Percentiles rank a stretch among this genome's conserved stretches.
These are phyloP conservation scores for Kazachstania psychrophila DNA, from an alignment of 805 yeast genomes.

Conservation along the genomic window DNA sequence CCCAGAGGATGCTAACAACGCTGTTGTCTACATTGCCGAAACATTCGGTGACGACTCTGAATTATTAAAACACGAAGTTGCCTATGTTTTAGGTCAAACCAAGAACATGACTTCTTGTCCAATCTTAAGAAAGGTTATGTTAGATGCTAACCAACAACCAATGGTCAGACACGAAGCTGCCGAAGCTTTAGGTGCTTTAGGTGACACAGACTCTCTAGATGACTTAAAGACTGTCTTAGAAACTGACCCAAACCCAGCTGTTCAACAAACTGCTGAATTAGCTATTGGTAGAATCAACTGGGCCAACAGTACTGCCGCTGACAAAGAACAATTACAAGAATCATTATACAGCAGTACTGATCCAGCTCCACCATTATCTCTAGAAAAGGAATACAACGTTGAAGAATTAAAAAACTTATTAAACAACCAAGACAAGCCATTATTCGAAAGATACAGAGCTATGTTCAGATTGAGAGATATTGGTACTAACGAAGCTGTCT, in stretches of 20 bases:
- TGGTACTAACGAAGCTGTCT: constrained; percentile 86
- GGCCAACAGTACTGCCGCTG: constrained; percentile 58
- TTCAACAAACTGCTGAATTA: constrained; percentile 94
- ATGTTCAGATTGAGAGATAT: constrained; percentile 96
- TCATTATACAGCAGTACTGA: constrained; percentile 83
- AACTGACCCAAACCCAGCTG: constrained; percentile 77
- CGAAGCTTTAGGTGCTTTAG: constrained; percentile 95
- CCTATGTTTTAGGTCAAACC: constrained; percentile 94
- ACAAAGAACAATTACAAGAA: constrained; percentile 59
- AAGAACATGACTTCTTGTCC: constrained; percentile 73
- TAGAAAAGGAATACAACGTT: constrained; percentile 48
- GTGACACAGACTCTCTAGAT: constrained; percentile 63
- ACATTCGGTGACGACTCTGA: constrained; percentile 78
- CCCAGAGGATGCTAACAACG: constrained; percentile 47
- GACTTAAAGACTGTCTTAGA: constrained; percentile 53
- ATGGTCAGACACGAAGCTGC: constrained; percentile 99
- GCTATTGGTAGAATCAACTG: constrained; percentile 92
- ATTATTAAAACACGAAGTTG: constrained; percentile 92
- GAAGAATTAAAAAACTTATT: constrained; percentile 57
- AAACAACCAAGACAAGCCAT: constrained; percentile 66
- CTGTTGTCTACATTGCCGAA: constrained; percentile 75
- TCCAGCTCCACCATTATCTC: constrained; percentile 96
- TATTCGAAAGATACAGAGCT: constrained; percentile 93
- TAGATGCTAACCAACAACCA: constrained; percentile 61
- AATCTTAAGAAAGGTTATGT: constrained; percentile 60